Conservation (phyloP, 768 basidiomycete genomes). For the Gymnopilus dilepis region DNA sequence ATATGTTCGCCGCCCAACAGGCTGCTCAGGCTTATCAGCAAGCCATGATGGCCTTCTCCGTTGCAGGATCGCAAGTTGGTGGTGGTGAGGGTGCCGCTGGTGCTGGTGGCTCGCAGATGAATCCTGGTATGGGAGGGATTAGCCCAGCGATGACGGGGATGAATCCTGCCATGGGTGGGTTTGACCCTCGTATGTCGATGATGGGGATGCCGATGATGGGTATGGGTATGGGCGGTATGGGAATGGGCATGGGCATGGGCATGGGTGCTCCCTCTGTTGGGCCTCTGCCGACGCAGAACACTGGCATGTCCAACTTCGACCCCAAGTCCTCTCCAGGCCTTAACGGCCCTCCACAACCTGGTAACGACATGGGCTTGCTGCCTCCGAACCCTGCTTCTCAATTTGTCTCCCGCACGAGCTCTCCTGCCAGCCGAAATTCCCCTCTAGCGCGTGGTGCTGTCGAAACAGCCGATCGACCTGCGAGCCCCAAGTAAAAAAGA, state of each 20-base stretch:
- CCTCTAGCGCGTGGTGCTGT: conserved; percentile 43
- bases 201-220: conserved; percentile 78
- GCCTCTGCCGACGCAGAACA: conserved; percentile 62
- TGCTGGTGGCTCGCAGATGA: conserved; percentile 39
- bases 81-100: conserved; percentile 62
- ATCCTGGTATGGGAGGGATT: conserved; percentile 54
- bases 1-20: conserved; percentile 86
- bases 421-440: conserved; percentile 58
- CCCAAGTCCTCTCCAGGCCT: conserved; percentile 53
- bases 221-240: conserved; percentile 38
- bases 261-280: conserved; percentile 36
- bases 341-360: conserved; percentile 28
- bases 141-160: conserved; percentile 27
- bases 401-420: conserved; percentile 53
- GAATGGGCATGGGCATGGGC: conserved; percentile 36
- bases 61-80: conserved; percentile 74
- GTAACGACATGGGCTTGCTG: conserved; percentile 40
- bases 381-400: conserved; percentile 42
- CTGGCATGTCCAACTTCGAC: conserved; percentile 66
- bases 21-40: conserved; percentile 89
- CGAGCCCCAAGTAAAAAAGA: conserved; percentile 29
- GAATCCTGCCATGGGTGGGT: conserved; percentile 38
- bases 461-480: conserved; percentile 27
- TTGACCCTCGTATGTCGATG: conserved; percentile 85
- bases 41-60: conserved; percentile 83